Evolutionary conservation across 495 filamentous ascomycete genomes (phyloP), one percentile per base, ranked within the genome.

Genomic region (Recurvomyces mirabilis): DNA sequence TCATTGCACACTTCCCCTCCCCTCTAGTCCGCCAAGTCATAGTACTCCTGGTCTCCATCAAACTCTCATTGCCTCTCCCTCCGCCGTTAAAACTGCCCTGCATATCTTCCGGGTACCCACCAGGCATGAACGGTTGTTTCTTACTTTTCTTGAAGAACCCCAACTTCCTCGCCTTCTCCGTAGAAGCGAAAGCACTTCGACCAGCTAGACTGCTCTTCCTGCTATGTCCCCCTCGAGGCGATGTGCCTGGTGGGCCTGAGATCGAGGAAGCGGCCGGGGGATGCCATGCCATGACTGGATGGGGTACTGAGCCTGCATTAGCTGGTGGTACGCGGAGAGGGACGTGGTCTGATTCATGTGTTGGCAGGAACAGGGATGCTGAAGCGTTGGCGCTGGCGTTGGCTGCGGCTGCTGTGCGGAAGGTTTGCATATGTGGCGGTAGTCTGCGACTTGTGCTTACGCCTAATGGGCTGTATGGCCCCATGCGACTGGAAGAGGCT

Each of bases 91-190:
- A n/a, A n/a, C 32, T 28, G 4, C 3, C 21, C 18, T 10, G 14
- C 15, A 41, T 11, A 21, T 26, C 23, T 9, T 20, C n/a, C 18
- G 48, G 42, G 17, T 28, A 32, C 18, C 23, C 31, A 7, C 37
- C 43, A 1, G 43, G 32, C 31, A 32, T 21, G 3, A 41, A 28
- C 4, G 15, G 15, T 15, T 13, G 3, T 20, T 31, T 5, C 15
- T 46, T 52, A 17, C 26, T 41, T 31, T 33, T 13, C 38, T 49
- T 49, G 50, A 53, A 53, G 38, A 53, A 53, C 5, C 50, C 50
- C 4, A 48, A 23, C 21, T 48, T 53, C 38, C 42, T 47, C 37
- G 50, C 50, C 22, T 40, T 47, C 11, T 25, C 32, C 17, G 50
- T 52, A 20, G 22, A 47, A 1, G 49, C 36, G 31, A 52, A 52